A percentile compares a stretch with the other conserved stretches of the same genome.
Conservation (phyloP, 768 basidiomycete species). For the Gloeopeniophorella convolvens region DNA sequence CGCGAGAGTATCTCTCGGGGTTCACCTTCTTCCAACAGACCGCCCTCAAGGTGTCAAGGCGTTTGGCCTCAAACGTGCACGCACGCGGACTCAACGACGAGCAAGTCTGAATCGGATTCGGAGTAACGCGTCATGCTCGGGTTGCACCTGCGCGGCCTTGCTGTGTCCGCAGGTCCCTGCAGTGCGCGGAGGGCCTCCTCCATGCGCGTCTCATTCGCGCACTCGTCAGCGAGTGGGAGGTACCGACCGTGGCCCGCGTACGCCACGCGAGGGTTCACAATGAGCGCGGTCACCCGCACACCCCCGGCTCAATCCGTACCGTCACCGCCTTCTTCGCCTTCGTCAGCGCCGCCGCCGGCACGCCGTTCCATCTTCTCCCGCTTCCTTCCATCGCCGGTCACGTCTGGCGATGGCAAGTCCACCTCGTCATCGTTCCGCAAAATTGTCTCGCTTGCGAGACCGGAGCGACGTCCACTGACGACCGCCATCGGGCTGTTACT, state of each 20-base stretch:
- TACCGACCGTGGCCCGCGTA: background rate
- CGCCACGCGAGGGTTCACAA: background rate
- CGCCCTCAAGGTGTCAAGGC: no score
- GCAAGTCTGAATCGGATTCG: no score
- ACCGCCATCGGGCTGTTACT: slow-evolving; percentile 75
- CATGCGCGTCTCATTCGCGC: background rate
- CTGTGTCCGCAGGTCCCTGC: background rate
- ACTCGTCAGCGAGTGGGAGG: background rate
- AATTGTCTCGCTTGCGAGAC: slow-evolving; percentile 70
- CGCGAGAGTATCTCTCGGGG: no score
- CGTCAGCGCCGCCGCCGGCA: background rate
- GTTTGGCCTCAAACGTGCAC: no score
- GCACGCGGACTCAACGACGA: no score
- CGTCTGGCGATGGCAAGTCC: slow-evolving; percentile 15
- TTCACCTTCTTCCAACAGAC: no score
- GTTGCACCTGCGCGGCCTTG: background rate
- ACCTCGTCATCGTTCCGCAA: slow-evolving; percentile 63
- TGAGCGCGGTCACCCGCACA: background rate
- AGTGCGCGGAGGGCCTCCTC: background rate
- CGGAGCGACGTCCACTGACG: slow-evolving; percentile 71
- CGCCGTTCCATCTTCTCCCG: slow-evolving; percentile 13
- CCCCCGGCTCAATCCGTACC: background rate
- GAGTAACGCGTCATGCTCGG: background rate
- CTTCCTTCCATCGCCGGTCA: slow-evolving; percentile 6
- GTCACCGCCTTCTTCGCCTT: background rate